Percentiles rank a stretch among this genome's conserved stretches.
Conservation (phyloP, 768 basidiomycete species). For the Suillus cothurnatus region DNA sequence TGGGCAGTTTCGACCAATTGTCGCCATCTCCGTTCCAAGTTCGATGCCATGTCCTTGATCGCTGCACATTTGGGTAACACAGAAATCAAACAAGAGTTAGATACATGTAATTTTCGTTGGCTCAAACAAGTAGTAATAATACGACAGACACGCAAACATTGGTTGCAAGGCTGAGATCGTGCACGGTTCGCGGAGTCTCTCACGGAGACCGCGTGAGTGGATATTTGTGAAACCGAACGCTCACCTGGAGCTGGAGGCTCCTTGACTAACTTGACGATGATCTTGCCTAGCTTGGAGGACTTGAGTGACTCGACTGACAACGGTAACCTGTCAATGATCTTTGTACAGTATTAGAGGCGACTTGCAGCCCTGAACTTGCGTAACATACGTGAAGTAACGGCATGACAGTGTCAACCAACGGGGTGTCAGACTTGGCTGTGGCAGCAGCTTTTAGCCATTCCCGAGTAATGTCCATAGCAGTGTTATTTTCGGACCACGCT, state of each 20-base stretch:
- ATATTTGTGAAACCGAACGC: constrained; percentile 36
- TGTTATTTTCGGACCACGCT: constrained; percentile 78
- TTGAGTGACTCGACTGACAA: constrained; percentile 69
- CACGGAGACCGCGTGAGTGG: constrained; percentile 20
- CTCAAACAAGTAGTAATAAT: constrained; percentile 31
- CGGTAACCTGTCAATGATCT: constrained; percentile 85
- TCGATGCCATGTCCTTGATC: constrained; percentile 92
- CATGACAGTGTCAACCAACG: constrained; percentile 77
- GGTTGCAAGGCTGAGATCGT: constrained; percentile 26
- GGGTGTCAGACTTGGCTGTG: constrained; percentile 52
- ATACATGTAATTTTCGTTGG: constrained; percentile 49
- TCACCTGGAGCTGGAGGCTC: constrained; percentile 81
- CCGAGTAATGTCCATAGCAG: constrained; percentile 75
- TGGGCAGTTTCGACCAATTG: constrained; percentile 56
- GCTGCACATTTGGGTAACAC: constrained; percentile 55
- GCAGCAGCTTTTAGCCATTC: constrained; percentile 81
- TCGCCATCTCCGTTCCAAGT: constrained; percentile 85
- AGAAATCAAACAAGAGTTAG: constrained; percentile 59
- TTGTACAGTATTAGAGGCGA: constrained; percentile 21
- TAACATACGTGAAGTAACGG: constrained; percentile 81
- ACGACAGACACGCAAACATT: constrained; percentile 33
- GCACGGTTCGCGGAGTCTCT: constrained; percentile 30
- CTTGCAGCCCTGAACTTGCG: constrained; percentile 11
- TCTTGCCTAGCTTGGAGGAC: constrained; percentile 76
- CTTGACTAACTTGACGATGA: constrained; percentile 76